Base-by-base conservation (phyloP, 108 stramenopile species). In the Nitzschia sp. region DNA sequence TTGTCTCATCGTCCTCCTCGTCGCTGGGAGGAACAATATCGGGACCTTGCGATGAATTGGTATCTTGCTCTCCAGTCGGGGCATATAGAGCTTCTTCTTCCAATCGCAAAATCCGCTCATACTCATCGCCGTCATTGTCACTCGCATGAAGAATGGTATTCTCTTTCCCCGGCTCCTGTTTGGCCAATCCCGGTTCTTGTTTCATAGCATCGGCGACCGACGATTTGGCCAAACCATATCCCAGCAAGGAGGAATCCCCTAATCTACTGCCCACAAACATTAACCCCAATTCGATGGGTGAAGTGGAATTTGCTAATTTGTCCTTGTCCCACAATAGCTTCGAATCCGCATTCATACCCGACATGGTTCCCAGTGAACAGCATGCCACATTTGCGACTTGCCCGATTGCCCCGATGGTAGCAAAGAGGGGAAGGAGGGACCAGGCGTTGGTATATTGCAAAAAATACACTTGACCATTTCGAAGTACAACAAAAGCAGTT, bases 31-130 rank as follows among this genome's bases (percentile, higher is more conserved):
- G 84, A 56, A 89, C 58, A 30, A 86, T 34, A 50, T 72, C 66
- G 2, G 78, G 85, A 23, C 47, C 61, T 38, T 34, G 32, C n/a
- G n/a, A n/a, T 30, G 23, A 35, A 46, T 8, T 28, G 23, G 50
- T 50, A 41, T 15, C 57, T 46, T 53, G 32, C 17, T n/a, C 55
- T 33, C 38, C 68, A 4, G 58, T 57, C 45, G 79, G 66, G 2
- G 74, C 81, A 70, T 92, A 92, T 13, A 92, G 50, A 44, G 88
- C 91, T 19, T 87, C 88, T 62, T 92, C 91, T 52, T 92, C 91
- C 11, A 80, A 36, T 64, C 71, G 74, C n/a, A 92, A 67, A 36
- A 89, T 82, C 15, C 44, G 45, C 0, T 81, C 77, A 30, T 66
- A 69, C 0, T 71, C 69, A 28, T 63, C 52, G 5, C 50, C 62